Evolutionary conservation across 139 green algal species (phyloP).

Genomic region (Closterium sp.): DNA sequence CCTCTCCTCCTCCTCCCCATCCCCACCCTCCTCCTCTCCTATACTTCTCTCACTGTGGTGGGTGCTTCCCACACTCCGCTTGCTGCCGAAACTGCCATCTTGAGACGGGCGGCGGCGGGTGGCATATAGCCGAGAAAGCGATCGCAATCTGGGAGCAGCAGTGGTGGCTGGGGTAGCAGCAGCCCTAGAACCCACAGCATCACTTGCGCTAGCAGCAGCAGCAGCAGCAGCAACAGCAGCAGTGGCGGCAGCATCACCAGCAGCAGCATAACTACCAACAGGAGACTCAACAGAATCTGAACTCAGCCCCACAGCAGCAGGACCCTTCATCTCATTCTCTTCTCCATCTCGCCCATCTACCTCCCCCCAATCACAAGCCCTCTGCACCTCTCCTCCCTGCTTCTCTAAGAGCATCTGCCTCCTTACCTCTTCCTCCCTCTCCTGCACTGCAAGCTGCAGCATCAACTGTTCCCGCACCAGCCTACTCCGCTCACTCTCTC

Average conservation of each 20-base stretch:
- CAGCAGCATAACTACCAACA: too few species aligned
- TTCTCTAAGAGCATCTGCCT: background rate
- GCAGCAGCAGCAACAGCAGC: too few species aligned
- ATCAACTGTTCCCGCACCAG: background rate
- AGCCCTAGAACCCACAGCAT: too few species aligned
- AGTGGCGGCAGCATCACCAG: too few species aligned
- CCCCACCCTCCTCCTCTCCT: background rate
- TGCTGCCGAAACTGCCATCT: background rate
- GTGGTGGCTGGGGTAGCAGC: too few species aligned
- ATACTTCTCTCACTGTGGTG: background rate
- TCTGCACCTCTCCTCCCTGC: background rate
- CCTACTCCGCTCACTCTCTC: background rate
- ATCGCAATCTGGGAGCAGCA: background rate
- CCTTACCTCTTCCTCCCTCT: background rate
- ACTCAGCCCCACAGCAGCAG: background rate
- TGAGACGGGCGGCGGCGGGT: background rate
- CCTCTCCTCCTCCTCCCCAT: background rate
- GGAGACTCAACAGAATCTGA: too few species aligned
- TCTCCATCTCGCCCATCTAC: background rate
- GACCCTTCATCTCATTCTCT: background rate
- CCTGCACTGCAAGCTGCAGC: background rate
- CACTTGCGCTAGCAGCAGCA: too few species aligned
- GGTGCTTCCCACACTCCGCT: too few species aligned
- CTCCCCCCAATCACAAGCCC: background rate
- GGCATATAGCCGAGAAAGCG: background rate